Evolutionary conservation across 805 yeast genomes (phyloP), one percentile per base, ranked within the genome.

Genomic region (Spathaspora arborariae): DNA sequence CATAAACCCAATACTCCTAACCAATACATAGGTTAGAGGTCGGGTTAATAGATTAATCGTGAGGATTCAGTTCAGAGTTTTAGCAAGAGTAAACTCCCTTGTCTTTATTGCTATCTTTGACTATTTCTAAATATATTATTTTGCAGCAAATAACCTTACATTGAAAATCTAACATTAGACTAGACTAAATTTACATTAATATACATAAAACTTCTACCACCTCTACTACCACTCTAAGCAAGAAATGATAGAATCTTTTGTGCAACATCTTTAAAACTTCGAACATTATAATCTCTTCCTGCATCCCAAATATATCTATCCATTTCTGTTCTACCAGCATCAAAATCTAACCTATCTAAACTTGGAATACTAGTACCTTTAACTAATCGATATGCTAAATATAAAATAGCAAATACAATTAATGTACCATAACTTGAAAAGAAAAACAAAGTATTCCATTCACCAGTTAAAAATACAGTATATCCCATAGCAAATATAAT

Each of bases 251-350:
- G 46, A 47, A 62, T 53, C 51, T 67, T 71, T 39, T 56, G 56
- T n/a, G 61, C 44, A 5, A 67, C 57, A 18, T 68, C 74, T 44
- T 66, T 67, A 33, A 64, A 22, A 40, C 58, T 67, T 30, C 62
- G 56, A 20, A 56, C 54, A 50, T 69, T 68, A 51, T 67, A 71
- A 44, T 71, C 75, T 42, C 64, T 59, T 20, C 86, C 88, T 48
- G 88, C 94, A 53, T 84, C 88, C 95, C 96, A 88, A 19, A 82
- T 80, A 51, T 79, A 79, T 42, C 89, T 70, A 63, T 89, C 96
- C 66, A 84, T 80, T 60, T 88, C 96, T 43, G 94, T 74, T 56
- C 96, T 71, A 2, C 96, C 96, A 0, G 88, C 78, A 62, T 89
- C 96, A 59, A 85, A 76, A 62, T 89, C 96, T 49, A 88, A 60